A percentile compares a stretch with the other conserved stretches of the same genome.
phyloP scores from a whole-genome alignment of 768 basidiomycete species.

The Artomyces pyxidatus region DNA sequence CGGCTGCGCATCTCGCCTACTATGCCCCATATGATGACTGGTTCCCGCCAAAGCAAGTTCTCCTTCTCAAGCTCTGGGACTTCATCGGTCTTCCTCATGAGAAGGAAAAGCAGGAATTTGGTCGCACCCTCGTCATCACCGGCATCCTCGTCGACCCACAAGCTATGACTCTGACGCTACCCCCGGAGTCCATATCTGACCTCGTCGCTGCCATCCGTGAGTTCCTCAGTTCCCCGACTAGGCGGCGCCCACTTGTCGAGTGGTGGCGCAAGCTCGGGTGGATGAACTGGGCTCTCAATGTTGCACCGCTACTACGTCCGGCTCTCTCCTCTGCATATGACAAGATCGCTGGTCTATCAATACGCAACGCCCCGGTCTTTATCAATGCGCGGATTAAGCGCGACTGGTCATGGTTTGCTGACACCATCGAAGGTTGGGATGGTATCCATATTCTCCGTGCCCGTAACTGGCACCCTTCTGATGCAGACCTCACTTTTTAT shows the following conservation, averaged over 20 bases:
- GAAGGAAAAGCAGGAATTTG: constrained; percentile 31
- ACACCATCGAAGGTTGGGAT: constrained; percentile 9
- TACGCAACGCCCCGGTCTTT: constrained; percentile 13
- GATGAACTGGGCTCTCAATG: constrained; percentile 22
- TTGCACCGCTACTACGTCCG: constrained; percentile 25
- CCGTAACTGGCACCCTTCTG: background rate
- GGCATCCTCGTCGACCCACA: constrained; percentile 28
- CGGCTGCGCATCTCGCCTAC: constrained; percentile 11
- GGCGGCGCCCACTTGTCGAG: background rate
- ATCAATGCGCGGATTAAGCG: constrained; percentile 21
- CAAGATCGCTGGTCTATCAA: constrained; percentile 24
- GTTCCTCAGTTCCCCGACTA: background rate
- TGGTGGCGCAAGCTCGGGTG: background rate
- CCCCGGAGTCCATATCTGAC: background rate
- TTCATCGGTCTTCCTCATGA: constrained; percentile 31
- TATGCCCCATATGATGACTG: constrained; percentile 25
- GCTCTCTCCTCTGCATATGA: constrained; percentile 22
- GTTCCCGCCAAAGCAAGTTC: constrained; percentile 26
- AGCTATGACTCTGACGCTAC: constrained; percentile 28
- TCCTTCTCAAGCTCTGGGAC: constrained; percentile 33
- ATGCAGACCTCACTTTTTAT: constrained; percentile 12
- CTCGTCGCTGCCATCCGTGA: background rate
- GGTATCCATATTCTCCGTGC: constrained; percentile 12
- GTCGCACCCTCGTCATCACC: constrained; percentile 19
- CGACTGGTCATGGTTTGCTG: constrained; percentile 27